These are phyloP conservation scores for Parastagonospora avenae DNA, from an alignment of 2,329 filamentous ascomycete species.

Conservation along the genomic window DNA sequence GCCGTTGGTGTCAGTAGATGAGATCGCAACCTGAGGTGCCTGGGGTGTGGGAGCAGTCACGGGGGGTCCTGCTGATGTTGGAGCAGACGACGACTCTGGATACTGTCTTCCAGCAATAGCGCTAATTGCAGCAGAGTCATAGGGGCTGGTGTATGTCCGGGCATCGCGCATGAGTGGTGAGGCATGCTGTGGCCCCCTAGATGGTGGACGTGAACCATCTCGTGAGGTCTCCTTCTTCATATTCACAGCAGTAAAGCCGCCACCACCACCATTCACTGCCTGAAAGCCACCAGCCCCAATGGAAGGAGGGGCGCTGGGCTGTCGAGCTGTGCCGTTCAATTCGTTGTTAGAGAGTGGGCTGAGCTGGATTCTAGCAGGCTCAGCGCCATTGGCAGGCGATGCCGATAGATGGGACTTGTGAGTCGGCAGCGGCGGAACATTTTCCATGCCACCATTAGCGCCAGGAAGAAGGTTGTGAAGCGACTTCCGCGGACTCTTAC, in stretches of 20 bases:
- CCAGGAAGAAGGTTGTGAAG: conserved; percentile 29
- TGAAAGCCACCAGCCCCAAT: conserved; percentile 22
- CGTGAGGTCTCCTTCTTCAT: conserved; percentile 16
- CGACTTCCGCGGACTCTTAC: conserved; percentile 36
- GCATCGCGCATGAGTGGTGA: conserved; percentile 20
- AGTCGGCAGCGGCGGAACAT: conserved; percentile 30
- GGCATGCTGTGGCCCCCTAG: conserved; percentile 18
- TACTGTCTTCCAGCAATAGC: conserved; percentile 12
- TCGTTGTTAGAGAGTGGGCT: conserved; percentile 36
- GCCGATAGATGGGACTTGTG: conserved; percentile 26
- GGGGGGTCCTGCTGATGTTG: conserved; percentile 8
- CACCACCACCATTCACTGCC: conserved; percentile 22
- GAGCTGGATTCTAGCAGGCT: conserved; percentile 30
- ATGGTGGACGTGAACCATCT: conserved; percentile 15
- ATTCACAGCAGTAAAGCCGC: conserved; percentile 31
- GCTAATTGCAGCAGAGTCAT: conserved; percentile 29
- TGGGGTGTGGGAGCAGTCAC: conserved; percentile 5
- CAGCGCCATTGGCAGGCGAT: conserved; percentile 20
- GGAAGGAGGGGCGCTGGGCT: conserved; percentile 12
- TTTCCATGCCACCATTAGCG: conserved; percentile 29
- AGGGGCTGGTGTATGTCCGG: conserved; percentile 37
- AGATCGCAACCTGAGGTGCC: conserved; percentile 17
- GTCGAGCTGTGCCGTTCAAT: conserved; percentile 31
- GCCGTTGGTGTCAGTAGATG: conserved; percentile 19
- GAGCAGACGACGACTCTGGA: conserved; percentile 19